phyloP scores from a whole-genome alignment of 2,329 filamentous ascomycete species.

The Colletotrichum lentis region DNA sequence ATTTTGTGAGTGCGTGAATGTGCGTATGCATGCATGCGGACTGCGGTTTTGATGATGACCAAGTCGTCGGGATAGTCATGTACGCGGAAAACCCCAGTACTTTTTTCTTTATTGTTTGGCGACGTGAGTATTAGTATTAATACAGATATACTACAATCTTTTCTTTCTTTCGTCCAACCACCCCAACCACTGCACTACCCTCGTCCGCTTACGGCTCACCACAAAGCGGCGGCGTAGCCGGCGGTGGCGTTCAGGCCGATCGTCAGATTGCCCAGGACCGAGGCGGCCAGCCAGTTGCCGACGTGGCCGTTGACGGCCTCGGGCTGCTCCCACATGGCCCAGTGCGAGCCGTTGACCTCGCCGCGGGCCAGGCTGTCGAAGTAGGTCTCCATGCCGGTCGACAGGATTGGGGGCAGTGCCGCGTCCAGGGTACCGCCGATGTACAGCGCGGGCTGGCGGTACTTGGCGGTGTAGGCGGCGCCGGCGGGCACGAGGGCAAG shows the following conservation, averaged over 20 bases:
- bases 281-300: slow-evolving; percentile 22
- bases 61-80: neutral
- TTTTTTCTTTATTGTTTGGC: no score
- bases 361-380: slow-evolving; percentile 67
- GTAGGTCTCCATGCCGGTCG: slow-evolving; percentile 69
- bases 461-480: slow-evolving; percentile 58
- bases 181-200: no score
- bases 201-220: no score
- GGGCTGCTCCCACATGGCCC: slow-evolving; percentile 76
- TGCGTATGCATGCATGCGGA: neutral
- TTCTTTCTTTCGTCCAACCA: no score
- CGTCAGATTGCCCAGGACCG: slow-evolving; percentile 18
- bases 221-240: no score
- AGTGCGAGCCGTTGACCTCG: slow-evolving; percentile 73
- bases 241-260: slow-evolving; percentile 7
- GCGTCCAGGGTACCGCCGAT: slow-evolving; percentile 71
- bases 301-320: slow-evolving; percentile 64
- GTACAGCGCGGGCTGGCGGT: slow-evolving; percentile 70
- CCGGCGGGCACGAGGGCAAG: slow-evolving; percentile 53
- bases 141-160: no score
- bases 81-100: no score
- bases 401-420: slow-evolving; percentile 72
- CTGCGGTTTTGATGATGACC: neutral
- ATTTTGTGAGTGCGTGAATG: neutral
- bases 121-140: no score